Percentiles rank a stretch among this genome's conserved stretches.
phyloP scores from a whole-genome alignment of 2,329 filamentous ascomycete species.

The Myriosclerotinia duriaeana region DNA sequence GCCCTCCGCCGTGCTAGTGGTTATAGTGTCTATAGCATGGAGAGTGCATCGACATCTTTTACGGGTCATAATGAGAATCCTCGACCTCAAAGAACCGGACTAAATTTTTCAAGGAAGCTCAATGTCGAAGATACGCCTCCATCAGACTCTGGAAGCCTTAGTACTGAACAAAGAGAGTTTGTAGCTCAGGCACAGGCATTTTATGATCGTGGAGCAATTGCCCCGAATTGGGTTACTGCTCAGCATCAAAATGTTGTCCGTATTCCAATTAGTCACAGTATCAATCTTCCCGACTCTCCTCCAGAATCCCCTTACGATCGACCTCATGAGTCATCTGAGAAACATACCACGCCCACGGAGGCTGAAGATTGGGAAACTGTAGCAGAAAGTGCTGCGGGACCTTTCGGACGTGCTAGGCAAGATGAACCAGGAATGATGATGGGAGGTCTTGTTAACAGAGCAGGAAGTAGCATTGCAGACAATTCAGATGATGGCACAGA shows the following conservation, averaged over 20 bases:
- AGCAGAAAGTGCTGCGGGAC: conserved; percentile 30
- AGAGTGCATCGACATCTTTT: conserved; percentile 30
- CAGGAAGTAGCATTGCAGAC: conserved; percentile 39
- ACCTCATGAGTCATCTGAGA: conserved; percentile 7
- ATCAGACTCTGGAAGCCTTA: conserved; percentile 21
- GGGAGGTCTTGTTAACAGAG: conserved; percentile 28
- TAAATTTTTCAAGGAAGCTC: conserved; percentile 25
- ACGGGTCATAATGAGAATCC: conserved; percentile 24
- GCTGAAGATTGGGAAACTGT: conserved; percentile 41
- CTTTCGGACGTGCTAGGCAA: conserved; percentile 16
- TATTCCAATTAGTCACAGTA: conserved; percentile 32
- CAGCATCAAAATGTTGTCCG: conserved; percentile 30
- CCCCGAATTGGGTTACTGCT: conserved; percentile 30
- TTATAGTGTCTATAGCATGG: conserved; percentile 34
- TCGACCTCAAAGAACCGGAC: conserved; percentile 23
- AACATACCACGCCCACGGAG: conserved; percentile 12
- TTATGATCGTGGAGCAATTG: conserved; percentile 33
- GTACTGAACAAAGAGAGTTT: conserved; percentile 19
- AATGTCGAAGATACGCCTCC: conserved; percentile 25
- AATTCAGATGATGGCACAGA: conserved; percentile 32
- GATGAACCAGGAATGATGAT: conserved; percentile 25
- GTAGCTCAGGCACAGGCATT: conserved; percentile 28
- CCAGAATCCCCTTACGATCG: conserved; percentile 27
- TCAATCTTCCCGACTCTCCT: conserved; percentile 27
- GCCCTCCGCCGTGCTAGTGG: conserved; percentile 37